Evolutionary conservation across 2,329 filamentous ascomycete species (phyloP), one percentile per base, ranked within the genome.

Genomic region (Neurospora sp.): DNA sequence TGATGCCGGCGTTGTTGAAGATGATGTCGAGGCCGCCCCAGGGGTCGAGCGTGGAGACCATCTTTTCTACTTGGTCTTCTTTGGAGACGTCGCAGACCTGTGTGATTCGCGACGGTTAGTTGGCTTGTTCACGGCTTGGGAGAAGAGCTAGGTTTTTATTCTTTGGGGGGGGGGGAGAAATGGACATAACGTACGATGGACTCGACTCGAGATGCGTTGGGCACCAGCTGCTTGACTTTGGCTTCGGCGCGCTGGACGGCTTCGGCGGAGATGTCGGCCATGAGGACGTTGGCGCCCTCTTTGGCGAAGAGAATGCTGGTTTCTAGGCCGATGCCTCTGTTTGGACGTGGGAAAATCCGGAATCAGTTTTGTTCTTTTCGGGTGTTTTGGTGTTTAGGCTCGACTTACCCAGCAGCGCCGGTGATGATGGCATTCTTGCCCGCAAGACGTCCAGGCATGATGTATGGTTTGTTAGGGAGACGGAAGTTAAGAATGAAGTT

Each of bases 1-100:
- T 97, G 81, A 97, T 97, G 69, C 94, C 94, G 33, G 94, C 94
- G 80, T 97, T 97, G 88, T 97, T 97, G 89, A 97, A 97, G 76
- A 97, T 92, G 78, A 97, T 85, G 79, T 97, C 94, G 3, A 96
- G 82, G 65, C 94, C 94, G 77, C 94, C 94, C 91, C 92, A 96
- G 70, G 87, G 78, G 80, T 97, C 94, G 70, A 95, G 82, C 28
- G 10, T 86, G 82, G 92, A 90, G 68, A 97, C 85, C 78, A 91
- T 88, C 69, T 89, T 88, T 77, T 93, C 83, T 39, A 97, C 89
- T 70, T 96, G 87, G 71, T 86, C 81, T 80, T 97, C 94, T 77
- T 93, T 94, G 79, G 92, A 93, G 69, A 97, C 94, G 78, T 97
- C 93, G 81, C 77, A 90, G 73, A 86, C 68, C 80, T 82, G 33